Percentiles rank a stretch among this genome's conserved stretches.
Evolutionary conservation across 2,329 filamentous ascomycete genomes (phyloP).

Genomic region (Aureobasidium melanogenum): DNA sequence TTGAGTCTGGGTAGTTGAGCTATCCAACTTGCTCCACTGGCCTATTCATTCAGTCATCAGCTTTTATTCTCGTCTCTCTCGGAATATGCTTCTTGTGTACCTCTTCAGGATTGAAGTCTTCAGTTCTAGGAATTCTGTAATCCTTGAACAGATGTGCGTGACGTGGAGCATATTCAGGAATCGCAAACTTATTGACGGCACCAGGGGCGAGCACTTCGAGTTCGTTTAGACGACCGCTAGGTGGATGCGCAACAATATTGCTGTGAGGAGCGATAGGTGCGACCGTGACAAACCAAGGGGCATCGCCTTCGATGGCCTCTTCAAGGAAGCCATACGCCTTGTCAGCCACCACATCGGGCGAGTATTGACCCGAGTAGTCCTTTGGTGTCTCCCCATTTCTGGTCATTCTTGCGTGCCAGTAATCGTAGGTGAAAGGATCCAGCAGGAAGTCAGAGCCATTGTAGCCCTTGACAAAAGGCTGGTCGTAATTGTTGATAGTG

Average conservation of each 20-base stretch:
- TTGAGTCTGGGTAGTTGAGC: slow-evolving; percentile 33
- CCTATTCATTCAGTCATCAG: slow-evolving; percentile 6
- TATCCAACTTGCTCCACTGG: slow-evolving; percentile 43
- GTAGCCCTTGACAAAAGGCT: slow-evolving; percentile 50
- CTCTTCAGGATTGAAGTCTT: slow-evolving; percentile 34
- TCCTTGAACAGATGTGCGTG: slow-evolving; percentile 50
- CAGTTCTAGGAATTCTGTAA: slow-evolving; percentile 46
- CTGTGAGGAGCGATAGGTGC: slow-evolving; percentile 25
- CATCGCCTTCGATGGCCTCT: slow-evolving; percentile 15
- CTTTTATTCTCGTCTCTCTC: not conserved
- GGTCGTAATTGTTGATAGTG: slow-evolving; percentile 51
- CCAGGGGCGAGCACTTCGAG: slow-evolving; percentile 6
- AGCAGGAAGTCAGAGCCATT: slow-evolving; percentile 40
- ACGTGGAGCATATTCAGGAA: slow-evolving; percentile 41
- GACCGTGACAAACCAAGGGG: slow-evolving; percentile 24
- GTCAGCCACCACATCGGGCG: slow-evolving; percentile 50
- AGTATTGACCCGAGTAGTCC: slow-evolving; percentile 47
- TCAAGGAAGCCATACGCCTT: slow-evolving; percentile 51
- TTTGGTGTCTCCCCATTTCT: slow-evolving; percentile 48
- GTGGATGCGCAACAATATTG: slow-evolving; percentile 14
- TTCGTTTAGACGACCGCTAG: not conserved
- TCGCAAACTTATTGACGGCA: slow-evolving; percentile 10
- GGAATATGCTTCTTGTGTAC: not conserved
- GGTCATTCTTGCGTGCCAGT: slow-evolving; percentile 55
- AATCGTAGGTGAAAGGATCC: slow-evolving; percentile 60